These are phyloP conservation scores for Comarum palustre DNA, from an alignment of 306 rosid genomes.

Conservation along the genomic window DNA sequence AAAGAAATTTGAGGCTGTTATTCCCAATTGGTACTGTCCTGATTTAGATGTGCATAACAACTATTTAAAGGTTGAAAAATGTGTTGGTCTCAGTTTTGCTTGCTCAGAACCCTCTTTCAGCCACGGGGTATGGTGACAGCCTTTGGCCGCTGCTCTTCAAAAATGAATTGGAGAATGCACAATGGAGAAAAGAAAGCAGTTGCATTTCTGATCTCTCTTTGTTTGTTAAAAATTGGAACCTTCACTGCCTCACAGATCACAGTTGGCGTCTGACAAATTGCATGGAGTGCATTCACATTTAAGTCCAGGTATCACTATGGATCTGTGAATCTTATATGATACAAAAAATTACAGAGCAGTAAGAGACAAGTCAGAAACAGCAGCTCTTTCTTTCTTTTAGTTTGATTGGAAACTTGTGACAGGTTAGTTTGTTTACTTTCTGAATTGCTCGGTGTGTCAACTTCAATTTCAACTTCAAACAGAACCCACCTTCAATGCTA, in stretches of 20 bases:
- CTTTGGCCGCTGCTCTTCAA: neutral
- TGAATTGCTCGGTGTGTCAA: neutral
- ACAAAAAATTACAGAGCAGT: conserved; percentile 14
- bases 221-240: neutral
- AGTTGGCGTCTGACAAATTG: neutral
- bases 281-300: neutral
- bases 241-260: no score
- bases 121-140: neutral
- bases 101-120: neutral
- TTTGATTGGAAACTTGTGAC: conserved; percentile 10
- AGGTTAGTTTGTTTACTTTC: neutral
- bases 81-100: neutral
- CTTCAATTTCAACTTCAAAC: conserved; percentile 7
- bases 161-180: neutral
- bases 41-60: neutral
- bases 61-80: no score
- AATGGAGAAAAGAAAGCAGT: neutral
- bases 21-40: neutral
- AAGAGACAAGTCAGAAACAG: conserved; percentile 39
- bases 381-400: conserved; percentile 18
- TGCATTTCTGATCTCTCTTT: neutral
- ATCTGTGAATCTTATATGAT: no score
- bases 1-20: neutral
- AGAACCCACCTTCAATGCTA: neutral
- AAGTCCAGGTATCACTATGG: neutral